Base-by-base conservation (phyloP, 108 stramenopile genomes). In the Stephanodiscus triporus region DNA sequence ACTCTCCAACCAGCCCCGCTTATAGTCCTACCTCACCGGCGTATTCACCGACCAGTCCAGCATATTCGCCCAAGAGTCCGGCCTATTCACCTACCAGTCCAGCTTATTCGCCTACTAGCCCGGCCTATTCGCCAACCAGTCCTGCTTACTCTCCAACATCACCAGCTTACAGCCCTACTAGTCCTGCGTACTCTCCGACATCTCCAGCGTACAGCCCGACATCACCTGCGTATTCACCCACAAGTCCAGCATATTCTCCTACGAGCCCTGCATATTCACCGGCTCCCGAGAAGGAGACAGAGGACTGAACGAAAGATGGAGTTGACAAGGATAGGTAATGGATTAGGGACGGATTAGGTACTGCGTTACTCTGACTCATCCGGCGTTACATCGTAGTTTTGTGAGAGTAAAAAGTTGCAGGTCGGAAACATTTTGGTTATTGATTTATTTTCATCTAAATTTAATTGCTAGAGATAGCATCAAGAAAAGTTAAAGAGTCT, bases 141-240 rank as follows among this genome's bases (percentile, higher is more conserved):
- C 98, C 97, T 8, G 91, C 88, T n/a, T 97, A 96, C 78, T 82
- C 80, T 9, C 96, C 96, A 2, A 94, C 94, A 4, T 81, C 75
- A 32, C 95, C 96, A 13, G 91, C 92, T 1, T 91, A 86, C 63
- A 64, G 63, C 14, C 93, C 94, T 4, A 93, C 92, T 6, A 82
- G 78, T 57, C 97, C 98, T 62, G 88, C 84, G 3, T 95, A 97
- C 67, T 83, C 77, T 6, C 94, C 93, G 8, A 93, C 92, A 2
- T 80, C 68, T 37, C 92, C 93, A 10, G 85, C 84, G 14, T 91
- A 85, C 51, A 82, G 82, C 11, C 93, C 93, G 5, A 90, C 90
- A 23, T 84, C 81, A 22, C 95, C 95, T 17, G 87, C 82, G 26
- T 96, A 95, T 70, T 76, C 77, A 23, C 91, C 91, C 43, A 93